Evolutionary conservation across 768 basidiomycete species (phyloP).

Genomic region (Boletus edulis): DNA sequence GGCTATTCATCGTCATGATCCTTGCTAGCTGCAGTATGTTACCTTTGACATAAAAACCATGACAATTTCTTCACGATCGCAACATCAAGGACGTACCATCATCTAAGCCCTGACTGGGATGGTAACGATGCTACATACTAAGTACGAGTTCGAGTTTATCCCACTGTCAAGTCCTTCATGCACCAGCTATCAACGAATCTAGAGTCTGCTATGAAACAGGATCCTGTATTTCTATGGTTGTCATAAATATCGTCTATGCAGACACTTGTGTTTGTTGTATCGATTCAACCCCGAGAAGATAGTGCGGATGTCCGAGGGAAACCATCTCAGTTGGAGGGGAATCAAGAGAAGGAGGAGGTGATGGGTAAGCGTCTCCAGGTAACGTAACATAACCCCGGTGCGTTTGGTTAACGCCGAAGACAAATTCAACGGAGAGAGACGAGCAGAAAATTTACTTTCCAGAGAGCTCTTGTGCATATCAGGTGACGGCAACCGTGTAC

Average conservation of each 20-base stretch:
- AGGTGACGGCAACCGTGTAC: neutral
- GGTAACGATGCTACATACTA: too few relatives aligned
- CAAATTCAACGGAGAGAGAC: slow-evolving; percentile 17
- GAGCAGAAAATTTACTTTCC: slow-evolving; percentile 16
- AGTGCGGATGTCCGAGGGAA: slow-evolving; percentile 12
- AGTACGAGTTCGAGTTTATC: neutral
- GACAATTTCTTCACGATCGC: too few relatives aligned
- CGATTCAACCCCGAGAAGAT: slow-evolving; percentile 2
- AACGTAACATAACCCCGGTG: slow-evolving; percentile 24
- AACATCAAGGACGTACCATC: too few relatives aligned
- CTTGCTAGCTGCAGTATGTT: too few relatives aligned
- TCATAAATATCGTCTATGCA: slow-evolving; percentile 27
- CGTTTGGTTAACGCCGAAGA: slow-evolving; percentile 25
- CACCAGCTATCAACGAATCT: neutral
- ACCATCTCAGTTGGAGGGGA: slow-evolving; percentile 18
- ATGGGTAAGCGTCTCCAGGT: slow-evolving; percentile 47
- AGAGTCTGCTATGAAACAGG: neutral
- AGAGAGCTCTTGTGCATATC: slow-evolving; percentile 7
- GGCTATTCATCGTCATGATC: neutral
- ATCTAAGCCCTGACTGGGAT: too few relatives aligned
- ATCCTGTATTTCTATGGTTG: slow-evolving; percentile 1
- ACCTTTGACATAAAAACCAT: too few relatives aligned
- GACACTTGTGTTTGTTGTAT: slow-evolving; percentile 14
- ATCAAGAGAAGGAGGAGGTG: slow-evolving; percentile 40
- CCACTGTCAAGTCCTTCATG: neutral